These are phyloP conservation scores for Pythium monospermum DNA, from an alignment of 352 stramenopile species.

Conservation along the genomic window DNA sequence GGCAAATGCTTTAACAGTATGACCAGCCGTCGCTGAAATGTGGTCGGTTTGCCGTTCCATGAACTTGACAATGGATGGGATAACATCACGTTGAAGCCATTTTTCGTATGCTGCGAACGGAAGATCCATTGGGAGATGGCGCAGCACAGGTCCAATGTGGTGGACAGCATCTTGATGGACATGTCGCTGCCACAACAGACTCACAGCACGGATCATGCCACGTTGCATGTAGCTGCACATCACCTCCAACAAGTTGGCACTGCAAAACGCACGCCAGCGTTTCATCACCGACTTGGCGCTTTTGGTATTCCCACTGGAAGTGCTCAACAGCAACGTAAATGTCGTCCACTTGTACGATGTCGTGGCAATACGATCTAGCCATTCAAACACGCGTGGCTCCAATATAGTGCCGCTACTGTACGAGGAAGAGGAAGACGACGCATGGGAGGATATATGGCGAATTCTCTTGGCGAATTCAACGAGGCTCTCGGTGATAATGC, in stretches of 20 bases:
- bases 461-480: constrained; percentile 16
- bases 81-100: constrained; percentile 51
- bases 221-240: constrained; percentile 40
- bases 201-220: constrained; percentile 47
- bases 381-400: constrained; percentile 1
- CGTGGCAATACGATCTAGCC: constrained; percentile 17
- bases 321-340: constrained; percentile 50
- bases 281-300: constrained; percentile 8
- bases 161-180: constrained; percentile 24
- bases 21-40: neutral
- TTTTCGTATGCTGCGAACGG: constrained; percentile 41
- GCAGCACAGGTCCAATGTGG: constrained; percentile 35
- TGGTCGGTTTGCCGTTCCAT: constrained; percentile 13
- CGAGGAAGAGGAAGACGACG: too few relatives aligned
- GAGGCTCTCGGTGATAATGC: constrained; percentile 16
- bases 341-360: constrained; percentile 62
- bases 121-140: constrained; percentile 30
- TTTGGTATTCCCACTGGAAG: constrained; percentile 7
- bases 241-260: constrained; percentile 27
- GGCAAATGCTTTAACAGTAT: constrained; percentile 5
- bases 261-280: constrained; percentile 37
- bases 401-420: neutral
- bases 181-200: constrained; percentile 55
- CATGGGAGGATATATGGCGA: constrained; percentile 9
- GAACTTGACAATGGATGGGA: constrained; percentile 34